These are phyloP conservation scores for Entomophthora muscae DNA, from an alignment of 371 early-diverging fungal species.

Conservation along the genomic window DNA sequence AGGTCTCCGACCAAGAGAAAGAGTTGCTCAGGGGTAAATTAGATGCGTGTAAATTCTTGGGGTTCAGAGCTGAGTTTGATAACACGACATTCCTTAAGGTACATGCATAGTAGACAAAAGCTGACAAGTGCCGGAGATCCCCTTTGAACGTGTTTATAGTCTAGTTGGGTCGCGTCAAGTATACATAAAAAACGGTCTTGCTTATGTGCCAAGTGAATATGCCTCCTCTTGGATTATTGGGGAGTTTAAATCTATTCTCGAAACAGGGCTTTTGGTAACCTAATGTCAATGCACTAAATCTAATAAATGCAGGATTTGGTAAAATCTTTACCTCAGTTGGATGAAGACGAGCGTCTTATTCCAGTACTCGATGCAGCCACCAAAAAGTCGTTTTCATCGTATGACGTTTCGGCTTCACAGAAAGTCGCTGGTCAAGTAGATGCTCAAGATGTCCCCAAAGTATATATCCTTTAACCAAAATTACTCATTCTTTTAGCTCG, in stretches of 20 bases:
- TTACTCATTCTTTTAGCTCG: conserved; percentile 16
- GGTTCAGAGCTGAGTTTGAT: conserved; percentile 9
- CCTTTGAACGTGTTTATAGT: conserved; percentile 68
- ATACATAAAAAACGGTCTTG: conserved; percentile 54
- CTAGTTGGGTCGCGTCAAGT: conserved; percentile 55
- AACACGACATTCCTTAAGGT: conserved; percentile 32
- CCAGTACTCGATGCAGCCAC: conserved; percentile 75
- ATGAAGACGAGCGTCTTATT: conserved; percentile 81
- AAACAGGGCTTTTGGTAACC: conserved; percentile 31
- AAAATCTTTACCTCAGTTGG: conserved; percentile 66
- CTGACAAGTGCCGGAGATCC: conserved; percentile 26
- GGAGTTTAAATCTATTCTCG: conserved; percentile 49
- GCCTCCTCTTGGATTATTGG: conserved; percentile 52
- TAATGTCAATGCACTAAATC: conserved; percentile 4
- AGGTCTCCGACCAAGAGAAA: conserved; percentile 12
- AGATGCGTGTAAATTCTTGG: conserved; percentile 1
- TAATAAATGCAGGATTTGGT: conserved; percentile 28
- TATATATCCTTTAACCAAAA: no score
- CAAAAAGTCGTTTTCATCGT: conserved; percentile 15
- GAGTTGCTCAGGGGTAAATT: conserved; percentile 8
- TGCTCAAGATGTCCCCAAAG: conserved; percentile 29
- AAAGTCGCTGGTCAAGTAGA: conserved; percentile 27
- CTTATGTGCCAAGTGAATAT: conserved; percentile 65
- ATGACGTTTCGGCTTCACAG: conserved; percentile 24
- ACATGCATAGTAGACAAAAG: neutral